Base-by-base conservation (phyloP, 306 rosid genomes). In the Prunus mume region DNA sequence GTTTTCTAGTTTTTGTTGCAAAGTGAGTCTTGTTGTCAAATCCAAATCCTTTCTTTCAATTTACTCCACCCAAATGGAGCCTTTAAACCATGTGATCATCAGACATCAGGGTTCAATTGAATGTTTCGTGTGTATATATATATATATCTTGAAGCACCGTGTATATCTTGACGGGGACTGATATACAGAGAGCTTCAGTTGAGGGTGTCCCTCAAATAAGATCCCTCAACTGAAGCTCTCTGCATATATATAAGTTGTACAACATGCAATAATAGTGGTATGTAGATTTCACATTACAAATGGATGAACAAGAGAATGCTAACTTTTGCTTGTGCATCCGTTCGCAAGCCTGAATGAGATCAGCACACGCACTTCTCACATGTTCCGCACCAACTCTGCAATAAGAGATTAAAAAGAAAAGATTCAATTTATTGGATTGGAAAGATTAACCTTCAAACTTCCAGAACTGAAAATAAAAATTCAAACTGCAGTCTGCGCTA, bases 381-480 rank as follows among this genome's bases (percentile, higher is more conserved):
- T 68, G 88, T 66, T 82, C 83, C 1, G 88, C 91, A 63, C 97
- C 92, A 56, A 91, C 80, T 65, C 97, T 91, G 88, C 50, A 70
- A 83, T 19, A 60, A 78, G 66, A 58, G 5, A 49, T 12, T 20
- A 71, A 45, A 64, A 38, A 69, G 68, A 61, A 56, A 69, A 81
- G 78, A 75, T 47, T 30, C 22, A 62, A 51, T 69, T 72, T 68
- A 62, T 41, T 63, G 78, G 24, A 46, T 50, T 43, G 57, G 20
- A 65, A 72, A 51, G 61, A 66, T 27, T 50, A 11, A 71, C 43
- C 38, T 52, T 15, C 19, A 17, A 54, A 47, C 51, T 47, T 47
- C 51, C 15, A 47, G 13, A 47, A 47, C 14, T 34, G 41, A 34
- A 34, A 34, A 34, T 34, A 34, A 5, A 34, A 34, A 5, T 34